Conservation (phyloP, 306 rosid genomes). For the Cucumis cinereus region DNA sequence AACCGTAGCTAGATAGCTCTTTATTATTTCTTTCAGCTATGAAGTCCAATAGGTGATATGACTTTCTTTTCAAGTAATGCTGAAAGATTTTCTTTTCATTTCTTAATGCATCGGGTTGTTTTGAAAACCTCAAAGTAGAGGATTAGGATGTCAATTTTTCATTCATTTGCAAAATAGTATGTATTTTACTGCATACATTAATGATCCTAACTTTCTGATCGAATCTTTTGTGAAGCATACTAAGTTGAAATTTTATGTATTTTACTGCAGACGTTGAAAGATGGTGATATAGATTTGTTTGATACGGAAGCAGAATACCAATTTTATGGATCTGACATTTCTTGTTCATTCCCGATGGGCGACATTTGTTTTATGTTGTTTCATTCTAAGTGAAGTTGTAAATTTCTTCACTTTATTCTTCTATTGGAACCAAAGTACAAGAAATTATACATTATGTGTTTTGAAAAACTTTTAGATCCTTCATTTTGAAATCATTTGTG, state of each 20-base stretch:
- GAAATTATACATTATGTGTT: neutral
- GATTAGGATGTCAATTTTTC: neutral
- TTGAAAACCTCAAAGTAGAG: neutral
- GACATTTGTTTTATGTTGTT: neutral
- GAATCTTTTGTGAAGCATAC: neutral
- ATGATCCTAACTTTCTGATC: neutral
- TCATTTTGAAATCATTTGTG: neutral
- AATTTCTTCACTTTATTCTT: neutral
- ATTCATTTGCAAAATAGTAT: neutral
- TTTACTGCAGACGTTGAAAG: conserved; percentile 55
- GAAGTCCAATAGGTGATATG: neutral
- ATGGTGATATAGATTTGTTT: conserved; percentile 85
- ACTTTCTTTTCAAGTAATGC: neutral
- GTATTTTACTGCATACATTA: too few relatives aligned
- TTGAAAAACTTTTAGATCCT: neutral
- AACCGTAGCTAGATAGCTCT: neutral
- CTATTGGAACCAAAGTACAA: too few relatives aligned
- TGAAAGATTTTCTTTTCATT: too few relatives aligned
- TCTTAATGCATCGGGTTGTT: too few relatives aligned
- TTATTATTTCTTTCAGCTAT: neutral
- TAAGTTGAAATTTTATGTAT: too few relatives aligned
- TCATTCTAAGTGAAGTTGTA: neutral
- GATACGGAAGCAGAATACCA: conserved; percentile 97
- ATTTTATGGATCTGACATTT: conserved; percentile 90
- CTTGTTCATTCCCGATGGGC: conserved; percentile 91